Conservation (phyloP, 306 rosid species). For the Cucurbita pepo region DNA sequence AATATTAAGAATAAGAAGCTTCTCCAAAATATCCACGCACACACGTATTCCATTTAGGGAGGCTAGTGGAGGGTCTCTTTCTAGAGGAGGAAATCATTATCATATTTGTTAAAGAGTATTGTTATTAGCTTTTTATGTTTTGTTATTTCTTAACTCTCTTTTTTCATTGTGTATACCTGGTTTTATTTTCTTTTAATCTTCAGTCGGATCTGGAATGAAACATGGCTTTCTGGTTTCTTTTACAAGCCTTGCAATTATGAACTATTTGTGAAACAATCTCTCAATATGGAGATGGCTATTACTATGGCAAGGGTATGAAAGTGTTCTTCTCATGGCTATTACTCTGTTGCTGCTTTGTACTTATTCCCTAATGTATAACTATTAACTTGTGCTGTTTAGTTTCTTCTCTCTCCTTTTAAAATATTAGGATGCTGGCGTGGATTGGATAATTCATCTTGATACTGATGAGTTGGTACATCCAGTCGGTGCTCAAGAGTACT, state of each 20-base stretch:
- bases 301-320: slow-evolving; percentile 91
- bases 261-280: slow-evolving; percentile 96
- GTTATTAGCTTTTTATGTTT: neutral
- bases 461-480: slow-evolving; percentile 93
- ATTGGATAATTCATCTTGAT: slow-evolving; percentile 95
- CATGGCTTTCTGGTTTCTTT: slow-evolving; percentile 92
- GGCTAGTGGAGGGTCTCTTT: neutral
- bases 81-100: neutral
- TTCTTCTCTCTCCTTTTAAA: slow-evolving; percentile 12
- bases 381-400: neutral
- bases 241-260: slow-evolving; percentile 98
- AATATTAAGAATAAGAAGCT: neutral
- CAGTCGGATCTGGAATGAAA: slow-evolving; percentile 99
- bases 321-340: slow-evolving; percentile 5
- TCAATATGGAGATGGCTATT: slow-evolving; percentile 98
- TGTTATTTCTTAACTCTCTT: slow-evolving; percentile 4
- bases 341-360: neutral
- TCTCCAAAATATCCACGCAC: neutral
- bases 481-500: slow-evolving; percentile 80
- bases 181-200: slow-evolving; percentile 11
- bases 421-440: slow-evolving; percentile 75
- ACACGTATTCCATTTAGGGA: neutral
- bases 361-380: neutral
- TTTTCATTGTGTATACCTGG: neutral
- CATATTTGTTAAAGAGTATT: neutral